Conservation (phyloP, 2,329 filamentous ascomycete species). For the Calycina herbarum region DNA sequence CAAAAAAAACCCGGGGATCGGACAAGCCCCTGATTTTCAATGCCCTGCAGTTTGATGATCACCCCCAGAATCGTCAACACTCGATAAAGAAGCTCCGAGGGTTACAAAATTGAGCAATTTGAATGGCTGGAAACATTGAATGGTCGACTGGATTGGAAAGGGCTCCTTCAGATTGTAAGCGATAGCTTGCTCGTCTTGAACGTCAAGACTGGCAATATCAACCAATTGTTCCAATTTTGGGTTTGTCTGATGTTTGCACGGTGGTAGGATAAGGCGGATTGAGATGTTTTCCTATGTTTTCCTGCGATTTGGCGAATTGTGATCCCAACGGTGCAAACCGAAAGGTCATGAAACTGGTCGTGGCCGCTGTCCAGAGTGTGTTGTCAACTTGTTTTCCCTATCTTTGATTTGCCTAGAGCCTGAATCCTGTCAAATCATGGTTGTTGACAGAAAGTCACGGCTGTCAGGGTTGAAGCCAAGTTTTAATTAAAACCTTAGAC, state of each 20-base stretch:
- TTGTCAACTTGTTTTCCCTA: conserved; percentile 1
- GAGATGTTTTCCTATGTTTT: neutral
- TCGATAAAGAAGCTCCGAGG: neutral
- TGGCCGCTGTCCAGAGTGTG: neutral
- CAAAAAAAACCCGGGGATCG: conserved; percentile 5
- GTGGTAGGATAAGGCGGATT: neutral
- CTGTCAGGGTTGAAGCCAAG: conserved; percentile 3
- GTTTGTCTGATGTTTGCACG: neutral
- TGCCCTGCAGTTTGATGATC: conserved; percentile 6
- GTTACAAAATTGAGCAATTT: conserved; percentile 16
- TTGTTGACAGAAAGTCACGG: conserved; percentile 1
- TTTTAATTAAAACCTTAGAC: conserved; percentile 7
- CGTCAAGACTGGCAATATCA: neutral
- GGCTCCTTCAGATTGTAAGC: neutral
- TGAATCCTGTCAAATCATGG: conserved; percentile 3
- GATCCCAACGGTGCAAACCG: neutral
- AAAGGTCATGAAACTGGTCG: neutral
- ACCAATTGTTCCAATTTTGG: neutral
- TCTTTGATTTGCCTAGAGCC: neutral
- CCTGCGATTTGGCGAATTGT: neutral
- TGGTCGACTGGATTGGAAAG: neutral
- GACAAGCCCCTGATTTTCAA: conserved; percentile 9
- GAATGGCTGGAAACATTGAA: conserved; percentile 4
- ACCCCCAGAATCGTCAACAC: neutral
- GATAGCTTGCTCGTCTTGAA: too few species aligned